Evolutionary conservation across 2,329 filamentous ascomycete genomes (phyloP), one percentile per base, ranked within the genome.

Genomic region (Ophiocordyceps robertsii): DNA sequence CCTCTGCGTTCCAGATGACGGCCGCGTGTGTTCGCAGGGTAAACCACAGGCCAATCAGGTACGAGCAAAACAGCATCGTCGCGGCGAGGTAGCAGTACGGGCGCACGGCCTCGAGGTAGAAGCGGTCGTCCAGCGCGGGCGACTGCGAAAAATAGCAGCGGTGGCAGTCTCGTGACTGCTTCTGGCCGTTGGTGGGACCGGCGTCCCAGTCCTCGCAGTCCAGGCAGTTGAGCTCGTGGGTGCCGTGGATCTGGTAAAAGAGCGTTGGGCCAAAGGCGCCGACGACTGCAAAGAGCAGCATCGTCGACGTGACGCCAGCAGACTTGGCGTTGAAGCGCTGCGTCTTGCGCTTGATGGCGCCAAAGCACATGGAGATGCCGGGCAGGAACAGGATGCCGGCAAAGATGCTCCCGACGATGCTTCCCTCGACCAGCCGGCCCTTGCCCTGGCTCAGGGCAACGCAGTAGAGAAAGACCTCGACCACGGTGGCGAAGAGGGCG

Each of bases 191-290:
- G 7, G 63, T 59, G 30, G 58, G 60, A 16, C 51, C 41, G 6
- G 48, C 38, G 14, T 47, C 52, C 42, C 62, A 66, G 47, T 78
- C 72, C 39, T 73, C 65, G 46, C 74, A 80, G 43, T 74, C 75
- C 44, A 77, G 76, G 56, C 92, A 98, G 55, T 87, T 92, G 41
- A 98, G 75, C 65, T 98, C 88, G 57, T 98, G 92, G 39, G 88
- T 95, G 52, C 92, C 93, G 61, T 96, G 96, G 48, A 98, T 95
- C 57, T 98, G 90, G 64, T 96, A 98, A 65, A 98, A 98, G 13
- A 98, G 67, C 0, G 92, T 98, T 3, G 92, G 92, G 0, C 90
- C 84, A 62, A 98, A 98, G 9, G 90, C 87, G 47, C 85, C 90
- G 52, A 98, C 92, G 33, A 94, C 84, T 21, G 92, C 90, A 58